Percentiles rank a stretch among this genome's conserved stretches.
Evolutionary conservation across 2,329 filamentous ascomycete genomes (phyloP).

Genomic region (Lecanicillium sp.): DNA sequence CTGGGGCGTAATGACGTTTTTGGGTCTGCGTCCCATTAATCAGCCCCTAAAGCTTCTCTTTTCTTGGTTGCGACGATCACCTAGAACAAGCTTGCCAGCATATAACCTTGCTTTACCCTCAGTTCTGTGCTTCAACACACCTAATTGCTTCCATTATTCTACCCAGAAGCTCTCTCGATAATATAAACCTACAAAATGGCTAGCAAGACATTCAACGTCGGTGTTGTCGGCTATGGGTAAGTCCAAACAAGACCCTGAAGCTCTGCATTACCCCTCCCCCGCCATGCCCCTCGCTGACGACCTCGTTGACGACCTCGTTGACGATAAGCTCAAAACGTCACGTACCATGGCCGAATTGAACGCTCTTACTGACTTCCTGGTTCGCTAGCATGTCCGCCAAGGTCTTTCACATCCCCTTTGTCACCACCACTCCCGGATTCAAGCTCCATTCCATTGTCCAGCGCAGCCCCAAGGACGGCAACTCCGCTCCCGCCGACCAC

Average conservation of each 20-base stretch:
- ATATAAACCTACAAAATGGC: slow-evolving; percentile 4
- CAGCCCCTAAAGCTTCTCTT: too few species aligned
- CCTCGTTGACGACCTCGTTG: neutral
- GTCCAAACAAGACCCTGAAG: slow-evolving; percentile 9
- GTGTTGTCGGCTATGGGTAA: slow-evolving; percentile 44
- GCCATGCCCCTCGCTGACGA: slow-evolving; percentile 3
- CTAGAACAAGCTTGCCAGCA: too few species aligned
- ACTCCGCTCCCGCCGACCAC: slow-evolving; percentile 62
- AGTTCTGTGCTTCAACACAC: too few species aligned
- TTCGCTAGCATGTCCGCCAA: slow-evolving; percentile 53
- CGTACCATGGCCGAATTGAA: neutral
- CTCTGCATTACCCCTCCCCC: slow-evolving; percentile 4
- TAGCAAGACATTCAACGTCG: slow-evolving; percentile 37
- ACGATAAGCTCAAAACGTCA: slow-evolving; percentile 9
- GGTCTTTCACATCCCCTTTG: slow-evolving; percentile 57
- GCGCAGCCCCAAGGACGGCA: slow-evolving; percentile 53
- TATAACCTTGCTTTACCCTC: too few species aligned
- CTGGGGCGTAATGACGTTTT: too few species aligned
- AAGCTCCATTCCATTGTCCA: slow-evolving; percentile 70
- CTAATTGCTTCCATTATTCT: too few species aligned
- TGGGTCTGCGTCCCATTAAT: too few species aligned
- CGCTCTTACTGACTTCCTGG: too few species aligned
- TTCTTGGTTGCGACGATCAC: too few species aligned
- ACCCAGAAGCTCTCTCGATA: too few species aligned
- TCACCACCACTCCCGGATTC: slow-evolving; percentile 54